Conservation (phyloP, 495 filamentous ascomycete species). For the Podospora bellae-mahoneyi region DNA sequence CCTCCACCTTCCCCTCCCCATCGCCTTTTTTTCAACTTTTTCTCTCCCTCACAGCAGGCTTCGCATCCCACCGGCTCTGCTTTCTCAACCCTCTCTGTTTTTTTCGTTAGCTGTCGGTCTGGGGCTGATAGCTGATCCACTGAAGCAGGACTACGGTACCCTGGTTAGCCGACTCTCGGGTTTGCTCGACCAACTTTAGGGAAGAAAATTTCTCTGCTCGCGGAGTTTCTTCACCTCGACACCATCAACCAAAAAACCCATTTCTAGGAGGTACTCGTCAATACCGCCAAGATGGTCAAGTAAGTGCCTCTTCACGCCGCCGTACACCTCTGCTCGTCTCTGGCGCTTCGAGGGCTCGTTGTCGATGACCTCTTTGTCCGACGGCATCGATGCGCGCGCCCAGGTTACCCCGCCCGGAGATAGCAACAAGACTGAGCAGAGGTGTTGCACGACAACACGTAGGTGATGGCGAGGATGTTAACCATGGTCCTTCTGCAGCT, state of each 20-base stretch:
- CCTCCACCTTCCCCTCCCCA: conserved; percentile 28
- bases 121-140: conserved; percentile 31
- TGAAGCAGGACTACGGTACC: conserved; percentile 24
- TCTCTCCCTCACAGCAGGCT: conserved; percentile 24
- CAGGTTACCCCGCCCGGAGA: conserved; percentile 43
- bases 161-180: conserved; percentile 22
- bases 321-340: conserved; percentile 9
- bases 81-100: conserved; percentile 21
- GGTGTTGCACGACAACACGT: background rate
- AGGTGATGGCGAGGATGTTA: conserved; percentile 22
- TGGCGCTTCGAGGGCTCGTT: background rate
- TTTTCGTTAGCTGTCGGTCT: conserved; percentile 28
- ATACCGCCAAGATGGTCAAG: conserved; percentile 98
- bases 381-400: background rate
- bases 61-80: conserved; percentile 16
- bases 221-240: conserved; percentile 25
- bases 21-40: conserved; percentile 29
- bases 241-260: conserved; percentile 26
- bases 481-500: conserved; percentile 58
- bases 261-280: conserved; percentile 39
- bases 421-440: conserved; percentile 20
- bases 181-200: conserved; percentile 19
- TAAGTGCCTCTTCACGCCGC: conserved; percentile 55
- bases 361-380: conserved; percentile 30
- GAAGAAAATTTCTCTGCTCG: conserved; percentile 33